These are phyloP conservation scores for Boeremia exigua DNA, from an alignment of 2,329 filamentous ascomycete species.

Conservation along the genomic window DNA sequence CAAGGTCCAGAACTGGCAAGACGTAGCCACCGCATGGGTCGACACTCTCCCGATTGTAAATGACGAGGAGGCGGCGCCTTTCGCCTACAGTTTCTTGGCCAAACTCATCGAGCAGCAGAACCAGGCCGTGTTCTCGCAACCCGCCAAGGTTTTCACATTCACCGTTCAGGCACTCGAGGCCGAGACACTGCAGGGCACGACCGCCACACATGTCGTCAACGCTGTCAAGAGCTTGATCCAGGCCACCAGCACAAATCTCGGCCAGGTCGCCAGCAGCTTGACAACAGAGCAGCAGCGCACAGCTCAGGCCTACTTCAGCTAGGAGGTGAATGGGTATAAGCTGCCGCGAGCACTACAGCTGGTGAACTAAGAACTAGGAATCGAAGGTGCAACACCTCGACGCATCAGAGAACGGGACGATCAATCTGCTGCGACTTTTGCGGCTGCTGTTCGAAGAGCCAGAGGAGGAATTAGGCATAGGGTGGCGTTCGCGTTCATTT, in stretches of 20 bases:
- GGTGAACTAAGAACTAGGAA: not conserved
- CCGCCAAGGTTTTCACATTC: constrained; percentile 80
- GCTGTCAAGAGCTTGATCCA: constrained; percentile 80
- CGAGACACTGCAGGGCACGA: constrained; percentile 86
- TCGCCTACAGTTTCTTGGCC: constrained; percentile 89
- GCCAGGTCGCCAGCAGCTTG: constrained; percentile 76
- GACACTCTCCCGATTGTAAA: constrained; percentile 90
- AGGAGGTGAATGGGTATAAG: constrained; percentile 32
- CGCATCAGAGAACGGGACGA: not conserved
- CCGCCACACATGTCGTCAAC: constrained; percentile 75
- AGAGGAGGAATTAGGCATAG: constrained; percentile 10
- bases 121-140: constrained; percentile 76
- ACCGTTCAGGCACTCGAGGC: constrained; percentile 90
- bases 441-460: not conserved
- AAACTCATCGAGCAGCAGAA: constrained; percentile 95
- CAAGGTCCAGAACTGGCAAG: constrained; percentile 77
- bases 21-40: constrained; percentile 84
- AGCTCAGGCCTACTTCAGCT: constrained; percentile 80
- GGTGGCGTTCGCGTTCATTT: constrained; percentile 11
- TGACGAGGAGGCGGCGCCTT: constrained; percentile 96
- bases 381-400: not conserved
- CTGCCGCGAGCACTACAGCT: constrained; percentile 3
- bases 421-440: not conserved
- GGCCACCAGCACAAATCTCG: constrained; percentile 75
- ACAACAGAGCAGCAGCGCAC: constrained; percentile 78